phyloP scores from a whole-genome alignment of 805 yeast species.

The Schwanniomyces sp. region DNA sequence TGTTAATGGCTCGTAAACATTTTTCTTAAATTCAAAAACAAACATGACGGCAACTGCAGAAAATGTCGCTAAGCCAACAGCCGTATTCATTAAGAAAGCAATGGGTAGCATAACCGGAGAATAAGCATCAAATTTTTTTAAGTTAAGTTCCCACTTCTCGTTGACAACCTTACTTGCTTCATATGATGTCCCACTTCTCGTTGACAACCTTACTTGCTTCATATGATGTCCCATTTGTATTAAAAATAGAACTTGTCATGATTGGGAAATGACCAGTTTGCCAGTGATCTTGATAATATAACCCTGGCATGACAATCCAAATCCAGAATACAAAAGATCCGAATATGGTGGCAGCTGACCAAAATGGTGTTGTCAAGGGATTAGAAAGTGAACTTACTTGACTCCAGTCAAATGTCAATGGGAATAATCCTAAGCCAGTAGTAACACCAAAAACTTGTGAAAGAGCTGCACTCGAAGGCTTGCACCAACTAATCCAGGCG shows the following conservation, averaged over 20 bases:
- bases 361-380: conserved; percentile 64
- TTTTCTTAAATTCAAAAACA: conserved; percentile 6
- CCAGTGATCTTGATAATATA: conserved; percentile 23
- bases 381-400: conserved; percentile 55
- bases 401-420: conserved; percentile 61
- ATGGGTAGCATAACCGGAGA: conserved; percentile 15
- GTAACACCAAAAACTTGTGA: conserved; percentile 66
- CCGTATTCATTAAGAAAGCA: conserved; percentile 11
- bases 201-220: conserved; percentile 15
- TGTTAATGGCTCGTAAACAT: conserved; percentile 6
- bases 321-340: conserved; percentile 17
- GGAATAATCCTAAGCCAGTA: conserved; percentile 64
- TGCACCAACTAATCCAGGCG: conserved; percentile 47
- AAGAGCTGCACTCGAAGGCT: conserved; percentile 54
- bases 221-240: conserved; percentile 11
- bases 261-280: conserved; percentile 22
- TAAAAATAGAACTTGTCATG: conserved; percentile 14
- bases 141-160: conserved; percentile 10
- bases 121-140: conserved; percentile 10
- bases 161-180: conserved; percentile 15
- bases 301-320: conserved; percentile 17
- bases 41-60: conserved; percentile 9
- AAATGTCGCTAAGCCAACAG: conserved; percentile 11
- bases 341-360: conserved; percentile 47
- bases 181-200: conserved; percentile 8